Evolutionary conservation across 345 rosid genomes (phyloP).

Genomic region (Euphorbia tirucalli): DNA sequence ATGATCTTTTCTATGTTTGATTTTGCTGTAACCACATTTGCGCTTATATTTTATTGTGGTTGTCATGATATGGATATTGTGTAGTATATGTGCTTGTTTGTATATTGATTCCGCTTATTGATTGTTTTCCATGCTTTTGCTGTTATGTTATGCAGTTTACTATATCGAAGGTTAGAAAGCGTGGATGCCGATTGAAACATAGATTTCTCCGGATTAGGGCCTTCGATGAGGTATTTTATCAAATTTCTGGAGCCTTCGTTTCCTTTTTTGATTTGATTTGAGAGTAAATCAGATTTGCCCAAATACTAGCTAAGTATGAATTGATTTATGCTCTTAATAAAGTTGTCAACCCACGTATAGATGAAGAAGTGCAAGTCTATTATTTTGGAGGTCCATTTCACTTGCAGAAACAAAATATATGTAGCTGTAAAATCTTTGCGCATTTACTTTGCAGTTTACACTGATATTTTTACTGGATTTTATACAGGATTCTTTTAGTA

Average conservation of each 20-base stretch:
- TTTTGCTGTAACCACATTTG: not conserved
- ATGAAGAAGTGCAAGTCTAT: not conserved
- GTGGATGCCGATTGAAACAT: constrained; percentile 18
- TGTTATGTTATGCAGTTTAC: constrained; percentile 23
- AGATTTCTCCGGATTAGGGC: constrained; percentile 37
- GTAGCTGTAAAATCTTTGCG: not conserved
- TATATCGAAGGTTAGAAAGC: constrained; percentile 27
- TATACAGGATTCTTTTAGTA: constrained; percentile 40
- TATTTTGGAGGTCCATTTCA: not conserved
- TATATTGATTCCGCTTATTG: too few relatives aligned
- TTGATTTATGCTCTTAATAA: not conserved
- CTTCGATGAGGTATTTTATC: constrained; percentile 44
- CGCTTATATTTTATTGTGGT: not conserved
- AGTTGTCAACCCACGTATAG: not conserved
- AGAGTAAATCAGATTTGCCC: not conserved
- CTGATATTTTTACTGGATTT: not conserved
- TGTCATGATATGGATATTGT: not conserved
- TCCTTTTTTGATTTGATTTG: not conserved
- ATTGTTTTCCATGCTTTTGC: not conserved
- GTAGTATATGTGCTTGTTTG: not conserved
- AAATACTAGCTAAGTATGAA: not conserved
- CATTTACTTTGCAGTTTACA: not conserved
- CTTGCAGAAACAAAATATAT: not conserved
- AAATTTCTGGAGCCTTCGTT: not conserved
- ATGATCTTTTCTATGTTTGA: not conserved